phyloP scores from a whole-genome alignment of 768 basidiomycete species.

The Lepiota venenata region DNA sequence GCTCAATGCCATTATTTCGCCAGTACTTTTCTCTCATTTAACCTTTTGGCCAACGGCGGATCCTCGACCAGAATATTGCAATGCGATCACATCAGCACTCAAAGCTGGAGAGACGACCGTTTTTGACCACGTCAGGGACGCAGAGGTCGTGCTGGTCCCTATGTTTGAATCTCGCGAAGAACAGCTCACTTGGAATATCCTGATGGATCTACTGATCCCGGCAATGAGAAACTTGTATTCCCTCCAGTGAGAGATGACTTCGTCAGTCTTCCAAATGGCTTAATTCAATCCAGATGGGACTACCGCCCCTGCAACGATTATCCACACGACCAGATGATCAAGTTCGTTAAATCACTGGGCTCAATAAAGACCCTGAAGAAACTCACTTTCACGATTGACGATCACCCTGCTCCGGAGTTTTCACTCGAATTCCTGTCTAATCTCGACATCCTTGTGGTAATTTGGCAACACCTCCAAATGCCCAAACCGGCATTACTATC shows the following conservation, averaged over 20 bases:
- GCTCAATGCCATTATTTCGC: background rate
- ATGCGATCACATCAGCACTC: background rate
- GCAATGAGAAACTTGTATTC: background rate
- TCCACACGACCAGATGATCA: too few relatives aligned
- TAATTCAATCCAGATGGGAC: background rate
- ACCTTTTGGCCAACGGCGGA: background rate
- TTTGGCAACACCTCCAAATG: too few relatives aligned
- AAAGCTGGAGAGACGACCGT: background rate
- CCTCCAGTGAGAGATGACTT: background rate
- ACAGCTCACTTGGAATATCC: background rate
- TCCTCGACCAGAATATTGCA: background rate
- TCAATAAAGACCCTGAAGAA: background rate
- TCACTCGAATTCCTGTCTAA: too few relatives aligned
- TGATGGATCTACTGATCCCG: background rate
- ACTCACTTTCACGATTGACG: background rate
- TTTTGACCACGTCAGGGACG: background rate
- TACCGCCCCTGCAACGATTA: background rate
- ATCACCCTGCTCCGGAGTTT: background rate
- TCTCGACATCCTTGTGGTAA: too few relatives aligned
- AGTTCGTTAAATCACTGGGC: background rate
- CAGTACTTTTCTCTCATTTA: background rate
- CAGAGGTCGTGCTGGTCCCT: background rate
- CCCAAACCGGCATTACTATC: too few relatives aligned
- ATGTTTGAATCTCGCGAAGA: background rate
- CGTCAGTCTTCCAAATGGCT: background rate